Conservation (phyloP, 371 early-diverging fungal genomes). For the Syncephalis fuscata region DNA sequence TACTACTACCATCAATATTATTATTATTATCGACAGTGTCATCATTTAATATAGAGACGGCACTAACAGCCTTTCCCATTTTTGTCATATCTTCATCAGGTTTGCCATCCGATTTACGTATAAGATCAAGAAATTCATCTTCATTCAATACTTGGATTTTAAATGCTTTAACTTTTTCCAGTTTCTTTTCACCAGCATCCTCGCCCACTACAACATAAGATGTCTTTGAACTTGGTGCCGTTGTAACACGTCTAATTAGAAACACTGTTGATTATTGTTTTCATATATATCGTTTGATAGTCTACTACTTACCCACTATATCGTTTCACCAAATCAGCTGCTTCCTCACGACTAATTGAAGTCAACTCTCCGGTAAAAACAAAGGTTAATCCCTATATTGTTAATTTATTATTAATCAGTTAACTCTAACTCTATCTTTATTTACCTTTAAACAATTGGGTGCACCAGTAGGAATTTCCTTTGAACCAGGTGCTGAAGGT, state of each 20-base stretch:
- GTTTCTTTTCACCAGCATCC: constrained; percentile 87
- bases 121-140: constrained; percentile 70
- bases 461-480: constrained; percentile 59
- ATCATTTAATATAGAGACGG: constrained; percentile 1
- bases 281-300: too few relatives aligned
- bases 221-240: constrained; percentile 77
- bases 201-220: constrained; percentile 79
- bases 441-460: constrained; percentile 42
- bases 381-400: constrained; percentile 52
- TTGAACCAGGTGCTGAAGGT: constrained; percentile 52
- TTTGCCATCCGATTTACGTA: constrained; percentile 32
- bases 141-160: constrained; percentile 72
- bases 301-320: constrained; percentile 78
- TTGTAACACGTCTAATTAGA: constrained; percentile 58
- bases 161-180: constrained; percentile 62
- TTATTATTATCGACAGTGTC: too few relatives aligned
- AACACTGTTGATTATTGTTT: constrained; percentile 1
- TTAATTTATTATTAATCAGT: not conserved
- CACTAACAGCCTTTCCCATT: constrained; percentile 10
- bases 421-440: not conserved
- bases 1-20: too few relatives aligned
- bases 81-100: constrained; percentile 2
- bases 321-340: constrained; percentile 68
- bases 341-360: constrained; percentile 58
- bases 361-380: constrained; percentile 86